Evolutionary conservation across 257 asterid genomes (phyloP).

Genomic region (Solanum stenotomum): DNA sequence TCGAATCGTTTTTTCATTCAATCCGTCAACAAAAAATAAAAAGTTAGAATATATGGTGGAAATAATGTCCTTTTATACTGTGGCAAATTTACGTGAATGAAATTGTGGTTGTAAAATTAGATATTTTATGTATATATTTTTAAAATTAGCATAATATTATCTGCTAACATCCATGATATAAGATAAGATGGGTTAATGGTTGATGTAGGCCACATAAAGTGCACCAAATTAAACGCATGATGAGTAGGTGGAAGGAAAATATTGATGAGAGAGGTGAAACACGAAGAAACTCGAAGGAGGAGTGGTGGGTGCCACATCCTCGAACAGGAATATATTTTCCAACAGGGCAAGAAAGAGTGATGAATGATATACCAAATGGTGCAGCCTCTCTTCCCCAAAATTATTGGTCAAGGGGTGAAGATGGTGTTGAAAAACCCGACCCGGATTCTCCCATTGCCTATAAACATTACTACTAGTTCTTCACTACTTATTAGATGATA

Average conservation of each 20-base stretch:
- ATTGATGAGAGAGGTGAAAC: neutral
- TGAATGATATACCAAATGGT: conserved; percentile 33
- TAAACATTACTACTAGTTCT: neutral
- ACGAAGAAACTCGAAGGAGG: neutral
- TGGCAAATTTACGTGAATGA: neutral
- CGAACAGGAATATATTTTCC: conserved; percentile 48
- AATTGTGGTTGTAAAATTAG: neutral
- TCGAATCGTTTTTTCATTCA: neutral
- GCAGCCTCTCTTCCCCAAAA: conserved; percentile 31
- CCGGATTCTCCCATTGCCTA: neutral
- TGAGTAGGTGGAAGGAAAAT: neutral
- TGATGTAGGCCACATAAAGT: neutral
- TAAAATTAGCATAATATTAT: too few relatives aligned
- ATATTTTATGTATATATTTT: neutral
- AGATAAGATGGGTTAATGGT: neutral
- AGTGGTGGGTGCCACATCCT: conserved; percentile 36
- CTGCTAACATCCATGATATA: too few relatives aligned
- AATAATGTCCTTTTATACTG: neutral
- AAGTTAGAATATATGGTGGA: neutral
- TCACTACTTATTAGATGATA: neutral
- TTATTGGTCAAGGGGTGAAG: conserved; percentile 33
- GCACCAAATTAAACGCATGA: neutral
- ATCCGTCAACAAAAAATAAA: neutral
- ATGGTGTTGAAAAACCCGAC: conserved; percentile 31
- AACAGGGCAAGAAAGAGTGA: conserved; percentile 30